Evolutionary conservation across 148 eudicot genomes (phyloP), one percentile per base, ranked within the genome.

Genomic region (Rhododendron kiyosumense): DNA sequence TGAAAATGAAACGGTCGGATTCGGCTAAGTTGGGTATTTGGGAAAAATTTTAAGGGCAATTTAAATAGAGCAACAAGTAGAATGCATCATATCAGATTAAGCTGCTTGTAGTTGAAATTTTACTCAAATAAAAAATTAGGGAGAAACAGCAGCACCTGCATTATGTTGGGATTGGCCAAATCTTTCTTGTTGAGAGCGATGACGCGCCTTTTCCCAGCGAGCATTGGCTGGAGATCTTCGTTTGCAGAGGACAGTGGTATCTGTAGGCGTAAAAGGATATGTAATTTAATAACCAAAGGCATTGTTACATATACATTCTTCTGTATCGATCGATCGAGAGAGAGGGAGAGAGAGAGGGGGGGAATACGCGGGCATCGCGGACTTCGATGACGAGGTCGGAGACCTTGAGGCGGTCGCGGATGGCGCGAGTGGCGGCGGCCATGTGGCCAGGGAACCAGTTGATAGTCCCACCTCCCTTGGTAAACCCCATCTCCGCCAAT

Each of bases 401-500:
- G 87, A 94, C 88, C 88, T 95, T 95, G 90, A 97, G 98, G 49
- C 99, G 98, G 87, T 92, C 85, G 22, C 98, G 92, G 52, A 97
- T 95, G 90, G 98, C 99, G 59, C 98, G 95, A 38, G 94, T 93
- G 83, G 98, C 98, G n/a, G 98, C 93, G 30, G 99, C 99, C 99
- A 97, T 94, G 93, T 95, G 99, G 38, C 99, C 98, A 0, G 99
- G 98, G 81, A 93, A 97, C 99, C 99, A 97, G 80, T 97, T 97
- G 86, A 97, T 90, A 54, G 87, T 73, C 2, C 98, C 99, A 5
- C 95, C 99, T 0, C 98, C 98, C 78, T 88, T 93, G 90, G 85
- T 90, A 52, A 95, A 91, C 20, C 91, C 93, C 98, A 95, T 94
- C 61, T 92, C 93, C 32, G 96, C 96, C 24, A 95, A 24, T 0